Conservation (phyloP, 805 yeast genomes). For the Ogataea nonfermentans region DNA sequence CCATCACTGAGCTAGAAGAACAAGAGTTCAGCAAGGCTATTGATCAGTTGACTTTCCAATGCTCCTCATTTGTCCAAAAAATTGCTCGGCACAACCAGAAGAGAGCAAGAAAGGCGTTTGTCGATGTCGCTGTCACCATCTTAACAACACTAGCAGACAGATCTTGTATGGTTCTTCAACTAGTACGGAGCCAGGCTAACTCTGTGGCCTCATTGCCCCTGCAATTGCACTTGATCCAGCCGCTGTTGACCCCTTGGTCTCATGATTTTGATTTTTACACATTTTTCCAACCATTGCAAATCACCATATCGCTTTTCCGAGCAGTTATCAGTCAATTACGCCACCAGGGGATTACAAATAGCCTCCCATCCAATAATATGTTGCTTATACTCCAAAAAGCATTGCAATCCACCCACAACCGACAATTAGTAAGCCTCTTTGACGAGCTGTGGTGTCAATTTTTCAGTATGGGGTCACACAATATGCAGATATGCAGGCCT, state of each 20-base stretch:
- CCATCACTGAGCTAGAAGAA: not conserved
- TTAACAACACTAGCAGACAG: slow-evolving; percentile 2
- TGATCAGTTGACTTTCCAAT: slow-evolving; percentile 19
- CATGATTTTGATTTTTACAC: slow-evolving; percentile 3
- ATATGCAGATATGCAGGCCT: not conserved
- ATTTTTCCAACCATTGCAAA: slow-evolving; percentile 5
- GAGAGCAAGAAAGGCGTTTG: not conserved
- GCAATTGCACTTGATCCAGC: not conserved
- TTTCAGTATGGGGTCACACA: not conserved
- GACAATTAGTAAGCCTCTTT: slow-evolving; percentile 1
- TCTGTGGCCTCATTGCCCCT: not conserved
- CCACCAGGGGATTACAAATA: not conserved
- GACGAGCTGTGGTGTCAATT: slow-evolving; percentile 5
- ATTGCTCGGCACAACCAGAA: slow-evolving; percentile 1
- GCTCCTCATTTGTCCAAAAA: slow-evolving; percentile 22
- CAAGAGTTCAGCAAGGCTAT: slow-evolving; percentile 10
- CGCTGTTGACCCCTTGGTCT: slow-evolving; percentile 1
- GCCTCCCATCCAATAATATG: slow-evolving; percentile 1
- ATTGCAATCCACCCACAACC: slow-evolving; percentile 4
- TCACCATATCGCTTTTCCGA: slow-evolving; percentile 2
- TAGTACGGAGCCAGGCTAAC: not conserved
- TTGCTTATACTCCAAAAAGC: slow-evolving; percentile 6
- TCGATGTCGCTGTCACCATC: slow-evolving; percentile 13
- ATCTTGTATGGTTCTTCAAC: not conserved
- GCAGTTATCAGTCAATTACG: slow-evolving; percentile 1